Evolutionary conservation across 78 protist species (phyloP).

Genomic region (Parvularia atlantis): DNA sequence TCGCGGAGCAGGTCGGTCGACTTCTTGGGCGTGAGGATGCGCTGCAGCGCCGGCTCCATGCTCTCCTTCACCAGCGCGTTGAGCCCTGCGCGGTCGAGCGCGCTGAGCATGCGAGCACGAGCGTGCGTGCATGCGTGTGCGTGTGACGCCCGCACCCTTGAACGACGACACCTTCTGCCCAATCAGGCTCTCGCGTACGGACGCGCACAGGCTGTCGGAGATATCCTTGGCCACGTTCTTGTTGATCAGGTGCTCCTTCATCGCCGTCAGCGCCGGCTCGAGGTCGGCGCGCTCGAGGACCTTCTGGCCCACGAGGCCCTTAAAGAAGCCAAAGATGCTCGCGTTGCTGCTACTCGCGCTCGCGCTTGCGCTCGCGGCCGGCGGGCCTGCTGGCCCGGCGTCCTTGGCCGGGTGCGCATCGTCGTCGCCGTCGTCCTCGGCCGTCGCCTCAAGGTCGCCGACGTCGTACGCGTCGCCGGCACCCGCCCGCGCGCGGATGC

Average conservation of each 20-base stretch:
- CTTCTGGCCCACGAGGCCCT: neutral
- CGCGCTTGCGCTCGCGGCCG: too few relatives aligned
- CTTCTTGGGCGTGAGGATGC: slow-evolving; percentile 88
- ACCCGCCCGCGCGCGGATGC: too few relatives aligned
- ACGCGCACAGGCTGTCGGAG: slow-evolving; percentile 66
- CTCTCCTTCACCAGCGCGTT: slow-evolving; percentile 26
- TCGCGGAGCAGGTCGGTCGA: slow-evolving; percentile 67
- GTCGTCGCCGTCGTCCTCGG: too few relatives aligned
- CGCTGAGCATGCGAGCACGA: slow-evolving; percentile 2
- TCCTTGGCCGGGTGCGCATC: too few relatives aligned
- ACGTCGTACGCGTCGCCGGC: too few relatives aligned
- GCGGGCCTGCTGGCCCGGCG: too few relatives aligned
- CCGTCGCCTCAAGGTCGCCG: too few relatives aligned
- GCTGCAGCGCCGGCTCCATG: slow-evolving; percentile 55
- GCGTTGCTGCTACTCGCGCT: too few relatives aligned
- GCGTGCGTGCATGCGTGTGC: too few relatives aligned
- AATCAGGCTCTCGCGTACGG: slow-evolving; percentile 56
- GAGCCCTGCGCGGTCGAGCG: neutral
- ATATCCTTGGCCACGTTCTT: slow-evolving; percentile 92
- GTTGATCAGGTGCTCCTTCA: slow-evolving; percentile 51
- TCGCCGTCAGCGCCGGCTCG: slow-evolving; percentile 41
- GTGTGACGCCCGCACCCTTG: too few relatives aligned
- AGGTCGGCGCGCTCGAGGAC: slow-evolving; percentile 32
- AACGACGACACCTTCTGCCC: slow-evolving; percentile 64
- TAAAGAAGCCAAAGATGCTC: neutral